A percentile compares a stretch with the other conserved stretches of the same genome.
phyloP scores from a whole-genome alignment of 305 asterid species.

The Solanum hybrid region DNA sequence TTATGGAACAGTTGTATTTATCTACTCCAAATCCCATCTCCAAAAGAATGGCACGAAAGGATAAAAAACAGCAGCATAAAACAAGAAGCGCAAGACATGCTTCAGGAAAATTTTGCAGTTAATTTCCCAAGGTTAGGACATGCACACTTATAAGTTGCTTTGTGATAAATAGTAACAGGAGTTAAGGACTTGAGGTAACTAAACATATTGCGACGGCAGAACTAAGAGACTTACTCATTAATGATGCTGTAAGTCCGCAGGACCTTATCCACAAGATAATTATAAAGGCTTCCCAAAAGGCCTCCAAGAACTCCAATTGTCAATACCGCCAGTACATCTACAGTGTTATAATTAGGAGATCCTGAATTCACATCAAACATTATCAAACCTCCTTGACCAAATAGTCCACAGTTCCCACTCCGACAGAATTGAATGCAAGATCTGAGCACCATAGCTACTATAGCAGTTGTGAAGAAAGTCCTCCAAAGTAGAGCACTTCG shows the following conservation, averaged over 20 bases:
- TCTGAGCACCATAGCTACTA: slow-evolving; percentile 82
- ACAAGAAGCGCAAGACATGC: not conserved
- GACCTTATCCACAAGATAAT: slow-evolving; percentile 31
- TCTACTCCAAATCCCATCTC: not conserved
- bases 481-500: slow-evolving; percentile 50
- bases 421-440: slow-evolving; percentile 51
- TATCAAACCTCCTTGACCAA: slow-evolving; percentile 56
- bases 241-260: slow-evolving; percentile 65
- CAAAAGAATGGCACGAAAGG: not conserved
- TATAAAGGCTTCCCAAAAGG: slow-evolving; percentile 72
- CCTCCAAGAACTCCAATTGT: slow-evolving; percentile 89
- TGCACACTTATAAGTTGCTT: not conserved
- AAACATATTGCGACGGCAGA: not conserved
- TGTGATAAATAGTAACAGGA: not conserved
- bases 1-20: not conserved
- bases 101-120: not conserved
- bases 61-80: not conserved
- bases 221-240: slow-evolving; percentile 48
- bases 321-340: slow-evolving; percentile 29
- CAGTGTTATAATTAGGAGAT: slow-evolving; percentile 45
- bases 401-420: slow-evolving; percentile 75
- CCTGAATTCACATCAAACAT: slow-evolving; percentile 9
- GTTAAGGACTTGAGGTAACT: not conserved
- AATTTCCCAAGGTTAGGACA: not conserved
- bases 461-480: slow-evolving; percentile 92